Evolutionary conservation across 257 asterid species (phyloP).

Genomic region (Anisodus tanguticus): DNA sequence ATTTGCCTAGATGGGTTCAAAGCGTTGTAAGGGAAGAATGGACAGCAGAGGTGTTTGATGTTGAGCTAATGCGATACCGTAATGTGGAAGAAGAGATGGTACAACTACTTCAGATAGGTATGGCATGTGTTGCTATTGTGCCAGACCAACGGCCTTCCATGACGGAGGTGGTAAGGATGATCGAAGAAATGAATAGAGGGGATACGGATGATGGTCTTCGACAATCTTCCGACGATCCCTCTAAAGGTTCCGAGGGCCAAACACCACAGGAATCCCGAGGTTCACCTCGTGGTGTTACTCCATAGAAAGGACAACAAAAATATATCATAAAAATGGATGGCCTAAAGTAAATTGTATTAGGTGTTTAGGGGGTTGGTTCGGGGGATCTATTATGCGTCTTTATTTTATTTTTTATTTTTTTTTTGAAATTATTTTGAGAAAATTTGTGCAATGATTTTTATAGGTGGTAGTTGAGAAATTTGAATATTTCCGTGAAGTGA

Average conservation of each 20-base stretch:
- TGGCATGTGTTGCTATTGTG: conserved; percentile 81
- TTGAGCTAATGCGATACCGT: conserved; percentile 89
- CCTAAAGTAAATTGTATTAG: conserved; percentile 22
- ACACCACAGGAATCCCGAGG: conserved; percentile 69
- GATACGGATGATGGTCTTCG: conserved; percentile 76
- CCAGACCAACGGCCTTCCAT: conserved; percentile 88
- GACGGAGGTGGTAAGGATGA: conserved; percentile 78
- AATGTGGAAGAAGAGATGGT: conserved; percentile 99
- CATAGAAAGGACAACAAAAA: conserved; percentile 36
- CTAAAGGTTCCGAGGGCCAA: conserved; percentile 76
- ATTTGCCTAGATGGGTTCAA: conserved; percentile 95
- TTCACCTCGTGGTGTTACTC: conserved; percentile 67
- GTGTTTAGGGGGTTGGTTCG: conserved; percentile 30
- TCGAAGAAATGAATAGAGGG: conserved; percentile 75
- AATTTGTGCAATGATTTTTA: conserved; percentile 41
- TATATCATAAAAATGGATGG: too few species aligned
- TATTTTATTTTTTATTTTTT: conserved; percentile 43
- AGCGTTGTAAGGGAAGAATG: conserved; percentile 97
- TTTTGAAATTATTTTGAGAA: conserved; percentile 48
- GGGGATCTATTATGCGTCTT: conserved; percentile 36
- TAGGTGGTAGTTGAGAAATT: conserved; percentile 40
- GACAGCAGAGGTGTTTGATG: conserved; percentile 97
- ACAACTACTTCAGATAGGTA: conserved; percentile 91
- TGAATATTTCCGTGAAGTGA: conserved; percentile 42
- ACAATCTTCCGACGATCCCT: conserved; percentile 76